Evolutionary conservation across 2,329 filamentous ascomycete genomes (phyloP).

Genomic region (Aspergillus eucalypticola): DNA sequence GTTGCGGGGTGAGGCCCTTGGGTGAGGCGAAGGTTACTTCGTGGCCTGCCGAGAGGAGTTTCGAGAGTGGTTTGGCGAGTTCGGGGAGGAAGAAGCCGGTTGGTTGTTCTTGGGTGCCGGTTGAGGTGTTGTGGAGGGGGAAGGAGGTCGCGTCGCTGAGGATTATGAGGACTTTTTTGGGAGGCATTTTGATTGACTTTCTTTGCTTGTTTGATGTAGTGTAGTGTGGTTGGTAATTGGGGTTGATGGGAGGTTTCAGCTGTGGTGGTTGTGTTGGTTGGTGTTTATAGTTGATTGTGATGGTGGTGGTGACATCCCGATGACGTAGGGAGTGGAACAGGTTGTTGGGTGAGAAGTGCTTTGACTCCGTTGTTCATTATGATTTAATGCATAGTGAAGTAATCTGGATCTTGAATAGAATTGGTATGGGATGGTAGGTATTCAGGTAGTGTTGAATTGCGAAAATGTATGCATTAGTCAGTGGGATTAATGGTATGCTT

Average conservation of each 20-base stretch:
- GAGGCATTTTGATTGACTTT: conserved; percentile 19
- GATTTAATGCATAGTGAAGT: too few relatives aligned
- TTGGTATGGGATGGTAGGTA: too few relatives aligned
- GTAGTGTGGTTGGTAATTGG: too few relatives aligned
- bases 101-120: conserved; percentile 28
- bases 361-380: too few relatives aligned
- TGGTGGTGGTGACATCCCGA: background rate
- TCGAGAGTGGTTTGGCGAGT: conserved; percentile 40
- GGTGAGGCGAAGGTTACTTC: conserved; percentile 51
- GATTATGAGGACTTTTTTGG: conserved; percentile 48
- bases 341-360: background rate
- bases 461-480: too few relatives aligned
- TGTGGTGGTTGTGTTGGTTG: background rate
- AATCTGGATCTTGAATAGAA: too few relatives aligned
- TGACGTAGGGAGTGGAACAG: background rate
- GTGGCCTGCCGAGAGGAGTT: conserved; percentile 40
- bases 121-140: conserved; percentile 34
- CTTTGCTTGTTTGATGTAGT: too few relatives aligned
- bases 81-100: conserved; percentile 44
- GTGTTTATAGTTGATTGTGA: background rate
- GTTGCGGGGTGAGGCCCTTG: conserved; percentile 42
- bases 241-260: background rate
- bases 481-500: too few relatives aligned
- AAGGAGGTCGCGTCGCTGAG: conserved; percentile 47
- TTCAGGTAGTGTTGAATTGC: too few relatives aligned